phyloP scores from a whole-genome alignment of 2,329 filamentous ascomycete genomes.

The Stagonosporopsis chrysanthemi region DNA sequence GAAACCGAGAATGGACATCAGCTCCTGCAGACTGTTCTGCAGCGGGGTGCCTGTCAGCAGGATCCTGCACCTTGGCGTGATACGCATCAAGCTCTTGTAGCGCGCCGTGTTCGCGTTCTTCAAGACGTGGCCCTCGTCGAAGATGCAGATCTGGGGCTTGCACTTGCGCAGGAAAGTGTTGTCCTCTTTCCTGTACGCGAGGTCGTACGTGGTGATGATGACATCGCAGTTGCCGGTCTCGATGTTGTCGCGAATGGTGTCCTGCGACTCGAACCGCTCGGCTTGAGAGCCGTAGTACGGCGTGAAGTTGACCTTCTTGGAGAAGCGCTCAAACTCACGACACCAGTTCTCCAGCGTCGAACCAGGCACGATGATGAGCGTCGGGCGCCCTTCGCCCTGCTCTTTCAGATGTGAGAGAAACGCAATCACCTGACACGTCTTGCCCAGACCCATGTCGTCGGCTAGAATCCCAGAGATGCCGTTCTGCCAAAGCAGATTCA shows the following conservation, averaged over 20 bases:
- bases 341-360: slow-evolving; percentile 97
- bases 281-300: slow-evolving; percentile 75
- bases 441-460: slow-evolving; percentile 94
- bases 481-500: slow-evolving; percentile 81
- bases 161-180: slow-evolving; percentile 68
- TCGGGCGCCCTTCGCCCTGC: slow-evolving; percentile 70
- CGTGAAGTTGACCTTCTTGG: slow-evolving; percentile 74
- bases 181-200: slow-evolving; percentile 67
- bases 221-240: slow-evolving; percentile 67
- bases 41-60: slow-evolving; percentile 90
- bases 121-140: slow-evolving; percentile 92
- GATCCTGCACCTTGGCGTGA: slow-evolving; percentile 82
- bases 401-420: slow-evolving; percentile 86
- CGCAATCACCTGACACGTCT: slow-evolving; percentile 95
- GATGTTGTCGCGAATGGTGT: slow-evolving; percentile 69
- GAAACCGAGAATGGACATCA: slow-evolving; percentile 90
- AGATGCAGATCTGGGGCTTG: slow-evolving; percentile 70
- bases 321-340: slow-evolving; percentile 86
- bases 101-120: slow-evolving; percentile 86
- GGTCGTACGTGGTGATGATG: slow-evolving; percentile 75
- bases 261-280: slow-evolving; percentile 72
- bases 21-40: slow-evolving; percentile 92
- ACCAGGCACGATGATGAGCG: slow-evolving; percentile 88
- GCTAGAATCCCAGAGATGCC: slow-evolving; percentile 88
- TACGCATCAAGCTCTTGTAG: slow-evolving; percentile 79